phyloP scores from a whole-genome alignment of 371 early-diverging fungal genomes.

The Syncephalastrum racemosum region DNA sequence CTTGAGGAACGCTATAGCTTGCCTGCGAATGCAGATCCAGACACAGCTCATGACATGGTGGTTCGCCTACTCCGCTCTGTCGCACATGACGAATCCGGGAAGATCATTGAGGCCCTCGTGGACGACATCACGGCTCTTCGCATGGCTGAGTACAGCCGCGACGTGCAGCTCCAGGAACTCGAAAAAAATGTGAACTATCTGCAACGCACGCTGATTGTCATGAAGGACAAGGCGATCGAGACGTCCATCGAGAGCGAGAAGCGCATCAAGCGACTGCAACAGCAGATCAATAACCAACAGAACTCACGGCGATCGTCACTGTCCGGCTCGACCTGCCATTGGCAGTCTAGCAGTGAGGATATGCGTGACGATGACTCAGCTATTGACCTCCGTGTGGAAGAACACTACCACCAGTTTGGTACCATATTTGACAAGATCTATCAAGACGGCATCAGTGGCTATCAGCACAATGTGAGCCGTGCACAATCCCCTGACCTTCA shows the following conservation, averaged over 20 bases:
- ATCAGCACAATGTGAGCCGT: slow-evolving; percentile 3
- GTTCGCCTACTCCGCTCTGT: slow-evolving; percentile 66
- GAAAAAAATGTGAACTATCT: slow-evolving; percentile 75
- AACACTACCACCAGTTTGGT: slow-evolving; percentile 36
- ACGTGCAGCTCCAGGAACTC: slow-evolving; percentile 55
- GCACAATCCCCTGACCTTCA: slow-evolving; percentile 15
- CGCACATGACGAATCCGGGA: slow-evolving; percentile 68
- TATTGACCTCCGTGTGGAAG: slow-evolving; percentile 39
- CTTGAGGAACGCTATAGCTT: slow-evolving; percentile 55
- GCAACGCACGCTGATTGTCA: slow-evolving; percentile 67
- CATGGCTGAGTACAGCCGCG: slow-evolving; percentile 58
- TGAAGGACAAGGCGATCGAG: slow-evolving; percentile 74
- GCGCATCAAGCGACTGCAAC: slow-evolving; percentile 59
- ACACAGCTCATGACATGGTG: slow-evolving; percentile 60
- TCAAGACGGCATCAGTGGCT: slow-evolving; percentile 45
- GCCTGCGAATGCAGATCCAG: slow-evolving; percentile 56
- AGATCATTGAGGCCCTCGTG: slow-evolving; percentile 69
- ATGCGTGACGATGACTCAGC: slow-evolving; percentile 39
- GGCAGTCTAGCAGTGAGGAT: slow-evolving; percentile 13
- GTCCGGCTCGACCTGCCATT: slow-evolving; percentile 12
- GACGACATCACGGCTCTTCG: slow-evolving; percentile 76
- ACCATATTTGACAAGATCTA: slow-evolving; percentile 61
- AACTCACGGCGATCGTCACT: slow-evolving; percentile 16
- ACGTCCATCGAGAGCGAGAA: slow-evolving; percentile 75
- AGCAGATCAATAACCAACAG: slow-evolving; percentile 29